These are phyloP conservation scores for Protomyces lactucae-debilis DNA, from an alignment of 1,139 yeast species.

Conservation along the genomic window DNA sequence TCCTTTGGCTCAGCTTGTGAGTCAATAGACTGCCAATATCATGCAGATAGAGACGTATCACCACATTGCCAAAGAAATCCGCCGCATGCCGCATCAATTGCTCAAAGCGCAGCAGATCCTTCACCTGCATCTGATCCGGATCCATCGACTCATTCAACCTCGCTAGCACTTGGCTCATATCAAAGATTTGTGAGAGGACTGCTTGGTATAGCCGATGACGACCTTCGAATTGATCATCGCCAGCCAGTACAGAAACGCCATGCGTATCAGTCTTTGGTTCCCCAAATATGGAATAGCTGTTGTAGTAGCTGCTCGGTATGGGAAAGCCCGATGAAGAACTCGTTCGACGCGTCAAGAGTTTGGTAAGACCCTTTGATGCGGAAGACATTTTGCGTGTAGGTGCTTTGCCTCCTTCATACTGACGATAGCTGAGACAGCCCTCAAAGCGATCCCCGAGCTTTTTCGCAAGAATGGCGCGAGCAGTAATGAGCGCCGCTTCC, in stretches of 20 bases:
- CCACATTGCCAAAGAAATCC: slow-evolving; percentile 6
- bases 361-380: neutral
- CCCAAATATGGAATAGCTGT: neutral
- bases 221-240: neutral
- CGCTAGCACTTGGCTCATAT: neutral
- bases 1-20: neutral
- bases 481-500: slow-evolving; percentile 1
- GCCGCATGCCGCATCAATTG: slow-evolving; percentile 1
- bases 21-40: slow-evolving; percentile 4
- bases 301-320: neutral
- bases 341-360: neutral
- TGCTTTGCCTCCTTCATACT: neutral
- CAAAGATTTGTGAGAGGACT: neutral
- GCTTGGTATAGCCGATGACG: neutral
- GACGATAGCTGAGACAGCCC: neutral
- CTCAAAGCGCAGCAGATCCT: slow-evolving; percentile 15
- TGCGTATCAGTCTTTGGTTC: neutral
- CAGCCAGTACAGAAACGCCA: neutral
- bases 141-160: slow-evolving; percentile 10
- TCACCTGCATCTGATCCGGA: slow-evolving; percentile 4
- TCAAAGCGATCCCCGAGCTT: slow-evolving; percentile 7
- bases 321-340: neutral
- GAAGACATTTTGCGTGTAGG: slow-evolving; percentile 6
- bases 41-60: slow-evolving; percentile 8
- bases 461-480: slow-evolving; percentile 3